phyloP scores from a whole-genome alignment of 73 alveolate genomes.

The Tetrahymena borealis region DNA sequence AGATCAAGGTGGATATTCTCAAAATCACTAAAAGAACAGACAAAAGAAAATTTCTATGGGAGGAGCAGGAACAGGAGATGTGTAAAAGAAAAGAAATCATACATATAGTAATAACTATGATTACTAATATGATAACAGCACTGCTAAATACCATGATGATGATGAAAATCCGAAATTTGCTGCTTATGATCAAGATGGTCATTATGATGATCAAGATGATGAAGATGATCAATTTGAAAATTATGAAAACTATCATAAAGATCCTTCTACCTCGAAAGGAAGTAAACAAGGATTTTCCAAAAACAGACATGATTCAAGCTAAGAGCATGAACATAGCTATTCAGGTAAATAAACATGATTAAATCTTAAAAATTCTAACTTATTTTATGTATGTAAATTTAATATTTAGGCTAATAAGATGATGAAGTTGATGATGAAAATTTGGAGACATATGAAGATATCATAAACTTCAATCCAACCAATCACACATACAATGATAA shows the following conservation, averaged over 20 bases:
- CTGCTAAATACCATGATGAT: slow-evolving; percentile 2
- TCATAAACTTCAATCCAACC: background rate
- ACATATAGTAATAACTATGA: slow-evolving; percentile 8
- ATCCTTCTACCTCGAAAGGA: background rate
- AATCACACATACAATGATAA: background rate
- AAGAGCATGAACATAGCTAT: background rate
- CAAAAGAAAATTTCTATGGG: slow-evolving; percentile 10
- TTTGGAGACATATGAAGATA: background rate
- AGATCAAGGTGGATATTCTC: background rate
- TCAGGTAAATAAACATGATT: background rate
- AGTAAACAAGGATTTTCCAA: background rate
- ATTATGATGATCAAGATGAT: slow-evolving; percentile 20
- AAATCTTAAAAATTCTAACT: background rate
- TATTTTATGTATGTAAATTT: too few species aligned
- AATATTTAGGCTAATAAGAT: background rate
- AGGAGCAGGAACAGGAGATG: slow-evolving; percentile 9
- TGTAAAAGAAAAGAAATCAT: background rate
- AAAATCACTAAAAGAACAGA: background rate
- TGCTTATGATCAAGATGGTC: background rate
- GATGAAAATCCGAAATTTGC: background rate
- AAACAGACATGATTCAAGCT: background rate
- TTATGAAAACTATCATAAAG: background rate
- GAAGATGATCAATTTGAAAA: slow-evolving; percentile 6
- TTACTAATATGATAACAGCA: slow-evolving; percentile 30
- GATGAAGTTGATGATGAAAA: background rate